Evolutionary conservation across 1,284 basidiomycete species (phyloP), one percentile per base, ranked within the genome.

Genomic region (Sparassis latifolia): DNA sequence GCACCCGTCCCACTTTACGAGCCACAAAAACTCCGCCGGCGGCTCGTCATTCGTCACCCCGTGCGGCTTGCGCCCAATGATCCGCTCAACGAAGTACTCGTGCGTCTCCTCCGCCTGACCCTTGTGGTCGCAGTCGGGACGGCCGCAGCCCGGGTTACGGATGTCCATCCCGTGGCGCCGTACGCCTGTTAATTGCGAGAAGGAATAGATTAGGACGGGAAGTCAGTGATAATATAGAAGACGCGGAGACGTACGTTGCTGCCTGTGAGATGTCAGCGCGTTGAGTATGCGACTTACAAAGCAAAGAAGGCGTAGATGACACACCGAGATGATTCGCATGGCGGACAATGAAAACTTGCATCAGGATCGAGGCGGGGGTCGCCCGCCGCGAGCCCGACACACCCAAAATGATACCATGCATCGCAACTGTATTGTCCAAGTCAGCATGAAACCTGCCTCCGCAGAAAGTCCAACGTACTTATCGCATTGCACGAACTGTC

Each of bases 1-100:
- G 44, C 32, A 70, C 69, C 69, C 69, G 1, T 66, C 62, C 68
- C 68, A 70, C 47, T 68, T 67, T 20, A 69, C 69, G 33, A 71
- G 53, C 65, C 66, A 71, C 38, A 59, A 4, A 33, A 53, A 62
- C 1, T 45, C 38, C 7, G 35, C 35, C 4, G 45, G 45, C 33
- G 10, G 1, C 10, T 31, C 33, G 4, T 51, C 52, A 3, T 52
- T 43, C 5, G 28, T 51, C 3, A 58, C 52, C 20, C 3, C 28
- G 2, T 45, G 5, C 6, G 50, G 55, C 30, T 58, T 59, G 35
- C 67, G 61, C 35, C 68, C 69, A 0, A 71, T 56, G 9, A 71
- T 63, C 35, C 59, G 62, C 47, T 70, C 62, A 2, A 71, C 56
- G 42, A 64, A 57, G 42, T 41, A 70, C 27, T 66, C 44, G 66